Evolutionary conservation across 805 yeast species (phyloP), one percentile per base, ranked within the genome.

Genomic region (Ogataea neopini): DNA sequence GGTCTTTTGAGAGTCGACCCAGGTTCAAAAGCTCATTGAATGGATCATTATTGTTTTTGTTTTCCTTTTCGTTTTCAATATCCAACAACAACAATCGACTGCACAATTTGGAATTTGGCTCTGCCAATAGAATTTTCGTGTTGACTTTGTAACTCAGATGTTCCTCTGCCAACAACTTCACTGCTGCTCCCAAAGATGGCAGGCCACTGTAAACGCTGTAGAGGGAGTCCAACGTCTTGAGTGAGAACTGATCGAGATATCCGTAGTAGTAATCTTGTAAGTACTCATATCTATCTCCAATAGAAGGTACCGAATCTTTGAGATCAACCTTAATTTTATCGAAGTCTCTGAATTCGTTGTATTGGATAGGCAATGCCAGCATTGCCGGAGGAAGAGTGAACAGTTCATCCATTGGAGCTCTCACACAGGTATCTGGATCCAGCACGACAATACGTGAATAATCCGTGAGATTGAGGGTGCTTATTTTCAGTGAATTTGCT

Each of bases 111-210:
- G 45, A 25, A 30, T 56, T 68, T 3, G 88, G 88, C 34, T 68
- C 72, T n/a, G 82, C 66, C 6, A 83, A 84, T 83, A 84, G 82
- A 5, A 84, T 60, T 51, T 78, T 79, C 36, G 75, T 71, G 0
- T 71, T 73, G 52, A 74, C 46, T 44, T 50, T 36, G 35, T 63
- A 54, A 10, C 45, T 30, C 1, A 45, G 20, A 19, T 44, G 38
- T 37, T 43, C 35, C 33, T 48, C 33, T 25, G 44, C 30, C 63
- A 62, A 33, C 52, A 48, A 20, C 28, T 47, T 41, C 7, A 54
- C 29, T 2, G 53, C 26, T 22, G 53, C 35, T 11, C 50, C 58
- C 41, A 64, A 43, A 9, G 62, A 62, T 3, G 80, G 80, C 44
- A 76, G 56, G 14, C 61, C 60, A 44, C 69, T 66, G 54, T 74